Evolutionary conservation across 2,329 filamentous ascomycete species (phyloP).

Genomic region (Aspergillus piperis): DNA sequence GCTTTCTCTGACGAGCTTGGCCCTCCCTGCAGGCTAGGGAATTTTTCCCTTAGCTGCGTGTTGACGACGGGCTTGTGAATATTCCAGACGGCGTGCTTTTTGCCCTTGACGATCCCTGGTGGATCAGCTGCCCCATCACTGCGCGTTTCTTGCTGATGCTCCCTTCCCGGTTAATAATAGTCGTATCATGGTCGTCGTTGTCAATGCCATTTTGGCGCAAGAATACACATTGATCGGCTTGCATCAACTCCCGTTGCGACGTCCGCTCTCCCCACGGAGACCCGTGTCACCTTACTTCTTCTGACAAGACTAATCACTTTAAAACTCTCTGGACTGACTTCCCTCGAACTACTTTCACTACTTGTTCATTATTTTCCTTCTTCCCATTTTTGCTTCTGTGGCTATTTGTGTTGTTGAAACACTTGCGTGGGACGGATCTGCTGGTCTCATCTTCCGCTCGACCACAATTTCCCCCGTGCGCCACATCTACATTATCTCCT

Average conservation of each 20-base stretch:
- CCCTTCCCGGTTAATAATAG: constrained; percentile 3
- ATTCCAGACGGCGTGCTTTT: constrained; percentile 7
- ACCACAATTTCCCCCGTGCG: not conserved
- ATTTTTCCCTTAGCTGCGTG: not conserved
- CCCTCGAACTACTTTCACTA: constrained; percentile 10
- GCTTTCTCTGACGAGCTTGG: constrained; percentile 20
- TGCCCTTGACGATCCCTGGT: constrained; percentile 28
- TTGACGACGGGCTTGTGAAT: constrained; percentile 10
- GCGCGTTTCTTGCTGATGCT: constrained; percentile 1
- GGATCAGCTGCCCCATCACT: constrained; percentile 19
- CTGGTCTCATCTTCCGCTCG: not conserved
- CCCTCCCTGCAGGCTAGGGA: constrained; percentile 8
- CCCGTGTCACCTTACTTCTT: constrained; percentile 14
- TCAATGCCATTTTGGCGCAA: constrained; percentile 2
- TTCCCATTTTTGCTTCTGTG: constrained; percentile 3
- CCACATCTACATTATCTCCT: constrained; percentile 1
- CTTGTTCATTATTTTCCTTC: constrained; percentile 11
- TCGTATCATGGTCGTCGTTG: not conserved
- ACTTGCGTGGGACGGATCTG: not conserved
- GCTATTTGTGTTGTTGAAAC: not conserved
- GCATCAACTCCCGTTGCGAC: constrained; percentile 8
- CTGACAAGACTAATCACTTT: constrained; percentile 14
- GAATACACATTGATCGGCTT: constrained; percentile 9
- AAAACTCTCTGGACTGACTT: constrained; percentile 6
- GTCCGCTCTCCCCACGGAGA: constrained; percentile 13